phyloP scores from a whole-genome alignment of 2,329 filamentous ascomycete species.

The Trichophyton benhamiae region DNA sequence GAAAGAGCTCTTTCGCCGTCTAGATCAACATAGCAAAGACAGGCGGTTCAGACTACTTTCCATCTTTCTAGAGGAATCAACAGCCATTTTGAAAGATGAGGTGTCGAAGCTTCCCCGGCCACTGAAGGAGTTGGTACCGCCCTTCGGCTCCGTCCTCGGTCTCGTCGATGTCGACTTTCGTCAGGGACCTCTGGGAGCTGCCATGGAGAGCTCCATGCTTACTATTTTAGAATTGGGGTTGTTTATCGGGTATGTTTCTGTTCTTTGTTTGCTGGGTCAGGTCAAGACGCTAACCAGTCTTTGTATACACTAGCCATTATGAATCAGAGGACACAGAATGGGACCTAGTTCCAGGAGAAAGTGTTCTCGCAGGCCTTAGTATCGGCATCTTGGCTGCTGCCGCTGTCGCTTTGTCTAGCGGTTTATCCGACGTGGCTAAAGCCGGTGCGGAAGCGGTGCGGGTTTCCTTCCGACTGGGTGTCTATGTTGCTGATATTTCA shows the following conservation, averaged over 20 bases:
- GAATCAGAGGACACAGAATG: background rate
- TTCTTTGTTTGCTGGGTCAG: background rate
- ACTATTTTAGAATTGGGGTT: slow-evolving; percentile 29
- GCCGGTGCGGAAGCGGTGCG: slow-evolving; percentile 33
- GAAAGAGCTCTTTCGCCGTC: slow-evolving; percentile 26
- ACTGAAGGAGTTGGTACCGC: slow-evolving; percentile 9
- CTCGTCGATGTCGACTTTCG: slow-evolving; percentile 18
- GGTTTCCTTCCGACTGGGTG: slow-evolving; percentile 37
- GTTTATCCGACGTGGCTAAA: slow-evolving; percentile 28
- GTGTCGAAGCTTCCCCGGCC: background rate
- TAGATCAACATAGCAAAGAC: slow-evolving; percentile 33
- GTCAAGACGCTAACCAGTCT: background rate
- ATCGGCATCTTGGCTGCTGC: slow-evolving; percentile 35
- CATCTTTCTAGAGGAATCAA: slow-evolving; percentile 32
- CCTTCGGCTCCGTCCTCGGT: slow-evolving; percentile 16
- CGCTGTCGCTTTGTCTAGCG: slow-evolving; percentile 32
- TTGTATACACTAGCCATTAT: background rate
- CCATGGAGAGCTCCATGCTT: slow-evolving; percentile 38
- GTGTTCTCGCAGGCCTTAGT: slow-evolving; percentile 32
- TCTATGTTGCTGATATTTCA: slow-evolving; percentile 34
- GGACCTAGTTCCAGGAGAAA: slow-evolving; percentile 8
- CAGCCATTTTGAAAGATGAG: slow-evolving; percentile 32
- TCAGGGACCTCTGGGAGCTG: slow-evolving; percentile 33
- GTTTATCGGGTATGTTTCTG: slow-evolving; percentile 33
- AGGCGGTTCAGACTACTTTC: slow-evolving; percentile 27